These are phyloP conservation scores for Trichoderma sp. DNA, from an alignment of 2,329 filamentous ascomycete species.

Conservation along the genomic window DNA sequence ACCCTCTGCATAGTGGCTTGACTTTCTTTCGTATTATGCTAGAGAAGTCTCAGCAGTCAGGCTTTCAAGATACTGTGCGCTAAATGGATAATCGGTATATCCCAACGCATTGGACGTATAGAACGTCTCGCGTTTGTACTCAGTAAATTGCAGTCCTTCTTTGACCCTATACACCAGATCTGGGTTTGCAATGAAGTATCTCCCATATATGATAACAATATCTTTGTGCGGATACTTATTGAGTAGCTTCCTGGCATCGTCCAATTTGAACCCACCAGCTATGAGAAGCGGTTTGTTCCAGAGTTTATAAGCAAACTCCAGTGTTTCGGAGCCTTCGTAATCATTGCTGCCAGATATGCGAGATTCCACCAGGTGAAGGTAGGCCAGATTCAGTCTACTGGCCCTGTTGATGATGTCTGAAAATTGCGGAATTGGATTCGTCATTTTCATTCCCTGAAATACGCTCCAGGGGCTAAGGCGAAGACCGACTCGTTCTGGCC, in stretches of 20 bases:
- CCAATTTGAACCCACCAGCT: constrained; percentile 29
- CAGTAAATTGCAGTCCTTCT: constrained; percentile 25
- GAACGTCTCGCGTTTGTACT: constrained; percentile 29
- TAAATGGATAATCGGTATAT: constrained; percentile 20
- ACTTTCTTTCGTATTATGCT: not conserved
- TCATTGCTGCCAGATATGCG: not conserved
- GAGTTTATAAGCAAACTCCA: constrained; percentile 32
- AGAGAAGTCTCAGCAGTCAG: not conserved
- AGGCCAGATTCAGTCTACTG: constrained; percentile 17
- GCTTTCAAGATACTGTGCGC: not conserved
- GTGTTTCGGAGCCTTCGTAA: constrained; percentile 19
- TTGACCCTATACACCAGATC: constrained; percentile 31
- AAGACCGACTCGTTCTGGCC: constrained; percentile 50
- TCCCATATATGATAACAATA: constrained; percentile 26
- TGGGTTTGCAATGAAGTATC: constrained; percentile 31
- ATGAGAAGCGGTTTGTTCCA: constrained; percentile 29
- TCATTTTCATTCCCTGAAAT: constrained; percentile 29
- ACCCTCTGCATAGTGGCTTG: not conserved
- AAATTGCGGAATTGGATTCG: constrained; percentile 31
- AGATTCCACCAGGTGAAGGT: not conserved
- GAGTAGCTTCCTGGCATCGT: constrained; percentile 22
- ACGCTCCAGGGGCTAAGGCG: constrained; percentile 52
- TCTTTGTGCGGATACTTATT: constrained; percentile 25
- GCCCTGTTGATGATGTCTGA: constrained; percentile 28
- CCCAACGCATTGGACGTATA: constrained; percentile 24